These are phyloP conservation scores for Fraxinus angustifolia DNA, from an alignment of 305 asterid genomes.

Conservation along the genomic window DNA sequence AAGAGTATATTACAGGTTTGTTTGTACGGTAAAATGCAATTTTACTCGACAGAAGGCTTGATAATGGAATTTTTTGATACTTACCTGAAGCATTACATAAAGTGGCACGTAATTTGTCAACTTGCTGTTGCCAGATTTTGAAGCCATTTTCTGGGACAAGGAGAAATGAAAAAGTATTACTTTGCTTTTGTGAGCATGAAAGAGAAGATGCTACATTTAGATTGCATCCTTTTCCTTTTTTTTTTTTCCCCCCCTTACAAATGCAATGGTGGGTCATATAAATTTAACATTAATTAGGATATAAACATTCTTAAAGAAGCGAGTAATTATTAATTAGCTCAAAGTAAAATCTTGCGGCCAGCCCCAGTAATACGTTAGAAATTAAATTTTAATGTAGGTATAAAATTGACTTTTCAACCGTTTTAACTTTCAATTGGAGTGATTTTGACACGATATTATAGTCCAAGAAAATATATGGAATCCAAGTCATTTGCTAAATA, in stretches of 20 bases:
- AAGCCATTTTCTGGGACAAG: conserved; percentile 34
- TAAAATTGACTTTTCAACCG: background rate
- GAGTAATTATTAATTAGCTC: background rate
- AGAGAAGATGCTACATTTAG: background rate
- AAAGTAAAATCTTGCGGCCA: background rate
- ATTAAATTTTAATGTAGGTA: background rate
- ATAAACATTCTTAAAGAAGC: background rate
- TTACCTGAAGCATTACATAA: conserved; percentile 70
- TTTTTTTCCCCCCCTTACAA: background rate
- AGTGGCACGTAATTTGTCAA: conserved; percentile 60
- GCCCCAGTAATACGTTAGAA: background rate
- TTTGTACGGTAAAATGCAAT: background rate
- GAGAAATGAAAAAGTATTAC: background rate
- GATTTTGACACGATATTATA: background rate
- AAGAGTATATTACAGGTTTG: background rate
- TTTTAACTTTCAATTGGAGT: background rate
- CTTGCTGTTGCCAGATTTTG: conserved; percentile 13
- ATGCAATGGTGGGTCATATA: background rate
- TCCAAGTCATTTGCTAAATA: background rate
- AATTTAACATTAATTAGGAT: background rate
- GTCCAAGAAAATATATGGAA: background rate
- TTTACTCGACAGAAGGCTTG: background rate
- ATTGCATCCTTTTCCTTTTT: too few species aligned
- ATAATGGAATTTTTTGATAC: conserved; percentile 1
- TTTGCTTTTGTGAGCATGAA: background rate